Base-by-base conservation (phyloP, 1,284 basidiomycete species). In the Cystobasidium pallidum region DNA sequence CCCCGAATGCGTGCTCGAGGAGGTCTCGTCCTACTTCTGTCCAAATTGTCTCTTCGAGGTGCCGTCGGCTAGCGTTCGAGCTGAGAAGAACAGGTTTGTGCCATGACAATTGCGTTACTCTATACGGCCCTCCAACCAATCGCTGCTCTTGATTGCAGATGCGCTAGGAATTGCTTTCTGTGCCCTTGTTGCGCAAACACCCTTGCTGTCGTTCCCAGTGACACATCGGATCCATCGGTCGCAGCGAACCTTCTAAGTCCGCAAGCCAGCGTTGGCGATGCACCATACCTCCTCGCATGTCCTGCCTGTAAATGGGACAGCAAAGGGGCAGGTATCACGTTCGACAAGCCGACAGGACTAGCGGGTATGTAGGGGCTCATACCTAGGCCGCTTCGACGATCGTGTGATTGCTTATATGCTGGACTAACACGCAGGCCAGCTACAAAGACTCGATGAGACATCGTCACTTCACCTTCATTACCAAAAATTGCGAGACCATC, bases 21-120 rank as follows among this genome's bases (percentile, higher is more conserved):
- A 99, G 85, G 89, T 98, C 79, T 91, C 92, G 79, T 91, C 91
- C 66, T 98, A 97, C 82, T 98, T 92, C 80, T 99, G 96, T 79
- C 96, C 96, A 26, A 94, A 95, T 81, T 99, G 96, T 80, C 85
- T 98, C n/a, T 99, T 99, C 81, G 96, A 99, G 78, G 95, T 99
- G 3, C 96, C 95, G 0, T 91, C 90, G 78, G 94, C 96, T 1
- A 95, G 92, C 78, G 94, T 99, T 8, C 86, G 94, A 74, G 92
- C 89, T 7, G 94, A 99, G 82, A 94, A 94, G 85, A 97, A 96
- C 78, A 86, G 93, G 90, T 91, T 34, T 74, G 57, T 39, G 21
- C n/a, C n/a, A n/a, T n/a, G n/a, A n/a, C n/a, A n/a, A n/a, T n/a
- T n/a, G n/a, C n/a, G n/a, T n/a, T n/a, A n/a, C n/a, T n/a, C 26